Base-by-base conservation (phyloP, 2,329 filamentous ascomycete species). In the Leptodontidium sp. region DNA sequence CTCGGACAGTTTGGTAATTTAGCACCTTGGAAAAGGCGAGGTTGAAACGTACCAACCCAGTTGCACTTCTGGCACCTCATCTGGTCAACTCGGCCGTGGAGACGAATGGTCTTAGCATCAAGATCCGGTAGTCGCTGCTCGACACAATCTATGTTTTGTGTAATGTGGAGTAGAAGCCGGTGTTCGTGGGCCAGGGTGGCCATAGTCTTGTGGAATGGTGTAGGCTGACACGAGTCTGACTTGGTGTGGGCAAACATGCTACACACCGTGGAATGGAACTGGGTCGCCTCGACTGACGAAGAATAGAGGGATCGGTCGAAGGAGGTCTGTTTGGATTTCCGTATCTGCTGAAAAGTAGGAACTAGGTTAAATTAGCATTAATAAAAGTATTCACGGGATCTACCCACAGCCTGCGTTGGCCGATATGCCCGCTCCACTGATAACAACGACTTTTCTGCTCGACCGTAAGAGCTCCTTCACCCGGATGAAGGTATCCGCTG, bases 371-470 rank as follows among this genome's bases (percentile, higher is more conserved):
- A 49, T 49, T 21, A 49, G 17, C 11, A 49, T 21, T 8, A n/a
- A 49, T 17, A 21, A 49, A n/a, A n/a, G 7, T 49, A 7, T 49
- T 17, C 11, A 49, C 11, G 15, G 47, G n/a, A n/a, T 49, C 6
- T 49, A n/a, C 47, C n/a, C 7, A 49, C 11, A 49, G 17, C 47
- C 47, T 49, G 11, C 11, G n/a, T 49, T 49, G 17, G 47, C 47
- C 11, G 47, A 49, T 49, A 49, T 49, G 47, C 47, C 47, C n/a
- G 47, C n/a, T n/a, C n/a, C n/a, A n/a, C n/a, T n/a, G n/a, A n/a
- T n/a, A n/a, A n/a, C n/a, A n/a, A n/a, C n/a, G 47, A 49, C 47
- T n/a, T 49, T 49, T 49, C 47, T 24, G 47, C 47, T 49, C 47
- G 47, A 49, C 21, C 47, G 47, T 21, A 49, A 21, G 47, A 49